Evolutionary conservation across 805 yeast species (phyloP).

Genomic region (Kuraishia borneana): DNA sequence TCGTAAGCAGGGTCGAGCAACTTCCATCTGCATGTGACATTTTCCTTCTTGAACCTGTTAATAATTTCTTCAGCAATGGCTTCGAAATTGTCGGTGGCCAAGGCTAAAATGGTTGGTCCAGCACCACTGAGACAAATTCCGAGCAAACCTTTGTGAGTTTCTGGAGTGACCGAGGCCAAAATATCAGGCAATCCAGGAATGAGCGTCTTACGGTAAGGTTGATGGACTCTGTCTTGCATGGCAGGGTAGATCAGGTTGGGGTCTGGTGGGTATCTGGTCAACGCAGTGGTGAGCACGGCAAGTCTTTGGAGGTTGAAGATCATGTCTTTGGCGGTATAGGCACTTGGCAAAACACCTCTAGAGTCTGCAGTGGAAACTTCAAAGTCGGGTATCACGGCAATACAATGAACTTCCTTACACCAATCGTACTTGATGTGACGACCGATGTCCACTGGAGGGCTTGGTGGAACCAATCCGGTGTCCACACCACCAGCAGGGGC

Average conservation of each 20-base stretch:
- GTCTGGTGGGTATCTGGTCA: slow-evolving; percentile 76
- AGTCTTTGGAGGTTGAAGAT: slow-evolving; percentile 89
- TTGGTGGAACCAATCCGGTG: slow-evolving; percentile 60
- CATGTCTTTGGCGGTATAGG: slow-evolving; percentile 70
- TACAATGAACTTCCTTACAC: slow-evolving; percentile 73
- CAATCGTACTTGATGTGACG: slow-evolving; percentile 78
- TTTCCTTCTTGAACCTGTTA: slow-evolving; percentile 50
- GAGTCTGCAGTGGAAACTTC: slow-evolving; percentile 91
- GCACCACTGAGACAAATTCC: slow-evolving; percentile 97
- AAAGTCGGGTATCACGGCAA: slow-evolving; percentile 87
- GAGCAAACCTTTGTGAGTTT: slow-evolving; percentile 69
- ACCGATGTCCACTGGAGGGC: slow-evolving; percentile 83
- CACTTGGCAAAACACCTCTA: slow-evolving; percentile 77
- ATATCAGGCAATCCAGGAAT: slow-evolving; percentile 88
- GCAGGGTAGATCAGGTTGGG: slow-evolving; percentile 80
- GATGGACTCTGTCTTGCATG: slow-evolving; percentile 95
- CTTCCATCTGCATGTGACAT: slow-evolving; percentile 71
- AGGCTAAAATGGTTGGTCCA: slow-evolving; percentile 91
- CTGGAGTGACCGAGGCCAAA: slow-evolving; percentile 69
- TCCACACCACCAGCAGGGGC: slow-evolving; percentile 62
- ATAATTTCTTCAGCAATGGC: slow-evolving; percentile 71
- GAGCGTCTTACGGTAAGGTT: slow-evolving; percentile 87
- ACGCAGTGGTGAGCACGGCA: slow-evolving; percentile 85
- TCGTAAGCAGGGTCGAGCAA: slow-evolving; percentile 78
- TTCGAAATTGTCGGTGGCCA: slow-evolving; percentile 85